A percentile compares a stretch with the other conserved stretches of the same genome.
These are phyloP conservation scores for Metschnikowia peoriensis DNA, from an alignment of 805 yeast genomes.

Conservation along the genomic window DNA sequence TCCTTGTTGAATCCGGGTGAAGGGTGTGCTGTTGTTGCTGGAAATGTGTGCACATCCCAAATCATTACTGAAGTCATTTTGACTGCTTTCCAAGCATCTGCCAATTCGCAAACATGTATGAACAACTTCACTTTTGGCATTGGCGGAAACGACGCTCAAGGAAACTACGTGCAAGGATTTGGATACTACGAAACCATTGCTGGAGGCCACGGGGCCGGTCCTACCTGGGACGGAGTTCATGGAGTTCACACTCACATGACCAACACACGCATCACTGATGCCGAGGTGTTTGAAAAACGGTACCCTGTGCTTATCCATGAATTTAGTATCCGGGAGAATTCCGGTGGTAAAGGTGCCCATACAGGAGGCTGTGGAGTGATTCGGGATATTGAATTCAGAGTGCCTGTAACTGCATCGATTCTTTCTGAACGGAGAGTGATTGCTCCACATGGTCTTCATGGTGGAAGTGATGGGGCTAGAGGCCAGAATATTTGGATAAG, in stretches of 20 bases:
- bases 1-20: conserved; percentile 64
- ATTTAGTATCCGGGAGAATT: conserved; percentile 15
- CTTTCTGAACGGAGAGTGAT: conserved; percentile 80
- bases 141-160: conserved; percentile 48
- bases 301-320: conserved; percentile 21
- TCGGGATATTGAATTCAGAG: conserved; percentile 20
- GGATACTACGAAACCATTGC: conserved; percentile 23
- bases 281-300: conserved; percentile 21
- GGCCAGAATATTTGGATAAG: conserved; percentile 51
- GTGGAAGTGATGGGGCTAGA: conserved; percentile 73
- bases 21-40: conserved; percentile 88
- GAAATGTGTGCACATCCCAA: conserved; percentile 94
- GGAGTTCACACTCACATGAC: conserved; percentile 22
- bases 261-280: conserved; percentile 21
- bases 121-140: conserved; percentile 92
- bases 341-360: conserved; percentile 18
- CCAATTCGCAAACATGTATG: conserved; percentile 95
- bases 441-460: conserved; percentile 83
- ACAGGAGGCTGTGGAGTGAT: conserved; percentile 19
- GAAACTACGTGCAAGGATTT: conserved; percentile 28
- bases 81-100: conserved; percentile 84
- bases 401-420: conserved; percentile 37
- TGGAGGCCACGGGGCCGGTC: conserved; percentile 22
- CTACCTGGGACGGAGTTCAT: conserved; percentile 19
- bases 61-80: conserved; percentile 86